Percentiles rank a stretch among this genome's conserved stretches.
These are phyloP conservation scores for Phytophthora citricola DNA, from an alignment of 352 stramenopile genomes.

Conservation along the genomic window DNA sequence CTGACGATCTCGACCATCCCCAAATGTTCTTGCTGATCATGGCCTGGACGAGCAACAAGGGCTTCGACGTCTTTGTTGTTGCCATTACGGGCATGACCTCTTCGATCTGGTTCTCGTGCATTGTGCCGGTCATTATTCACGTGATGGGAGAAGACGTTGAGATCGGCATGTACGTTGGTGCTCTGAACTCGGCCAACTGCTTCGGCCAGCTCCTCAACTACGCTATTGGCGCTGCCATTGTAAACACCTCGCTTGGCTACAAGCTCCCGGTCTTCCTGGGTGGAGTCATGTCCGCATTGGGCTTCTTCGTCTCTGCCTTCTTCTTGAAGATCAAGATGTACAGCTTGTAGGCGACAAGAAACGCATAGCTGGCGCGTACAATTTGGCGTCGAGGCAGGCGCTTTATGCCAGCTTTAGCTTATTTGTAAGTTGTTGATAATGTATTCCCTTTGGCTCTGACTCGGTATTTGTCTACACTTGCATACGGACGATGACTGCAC, in stretches of 20 bases:
- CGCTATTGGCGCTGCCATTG: slow-evolving; percentile 32
- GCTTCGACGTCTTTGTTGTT: slow-evolving; percentile 44
- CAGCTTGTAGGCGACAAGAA: slow-evolving; percentile 29
- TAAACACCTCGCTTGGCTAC: slow-evolving; percentile 41
- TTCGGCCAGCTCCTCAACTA: slow-evolving; percentile 43
- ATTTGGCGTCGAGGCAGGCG: slow-evolving; percentile 15
- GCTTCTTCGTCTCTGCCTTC: slow-evolving; percentile 28
- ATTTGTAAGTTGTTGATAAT: slow-evolving; percentile 33
- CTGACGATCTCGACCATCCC: slow-evolving; percentile 38
- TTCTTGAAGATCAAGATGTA: slow-evolving; percentile 51
- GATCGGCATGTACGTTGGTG: slow-evolving; percentile 43
- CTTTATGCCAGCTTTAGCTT: slow-evolving; percentile 17
- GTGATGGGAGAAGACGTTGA: slow-evolving; percentile 40
- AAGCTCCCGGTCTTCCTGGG: slow-evolving; percentile 41
- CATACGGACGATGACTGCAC: not conserved
- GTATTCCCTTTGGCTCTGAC: slow-evolving; percentile 9
- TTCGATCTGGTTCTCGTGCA: slow-evolving; percentile 37
- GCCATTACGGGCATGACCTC: slow-evolving; percentile 45
- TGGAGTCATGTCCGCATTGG: slow-evolving; percentile 35
- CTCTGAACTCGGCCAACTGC: slow-evolving; percentile 44
- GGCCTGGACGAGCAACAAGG: slow-evolving; percentile 35
- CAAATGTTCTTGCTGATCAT: slow-evolving; percentile 45
- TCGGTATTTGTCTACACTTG: not conserved
- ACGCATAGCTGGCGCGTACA: slow-evolving; percentile 15
- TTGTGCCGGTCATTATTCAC: slow-evolving; percentile 41